Conservation (phyloP, 202 grass and related monocot genomes). For the Zoysia matrella region DNA sequence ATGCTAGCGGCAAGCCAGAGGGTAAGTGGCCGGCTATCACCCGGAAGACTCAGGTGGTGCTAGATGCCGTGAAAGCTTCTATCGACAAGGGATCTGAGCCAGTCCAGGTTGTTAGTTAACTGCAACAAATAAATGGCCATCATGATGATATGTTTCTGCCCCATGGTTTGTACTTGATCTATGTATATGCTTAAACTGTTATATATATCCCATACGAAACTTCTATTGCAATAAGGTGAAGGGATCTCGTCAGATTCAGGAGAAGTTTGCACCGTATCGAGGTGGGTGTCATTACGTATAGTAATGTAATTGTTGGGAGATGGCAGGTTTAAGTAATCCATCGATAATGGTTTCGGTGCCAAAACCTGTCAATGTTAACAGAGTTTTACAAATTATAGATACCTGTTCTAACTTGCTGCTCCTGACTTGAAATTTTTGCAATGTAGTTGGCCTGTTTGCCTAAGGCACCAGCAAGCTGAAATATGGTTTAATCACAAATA, state of each 20-base stretch:
- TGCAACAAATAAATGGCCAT: neutral
- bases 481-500: too few relatives aligned
- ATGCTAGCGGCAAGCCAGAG: slow-evolving; percentile 57
- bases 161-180: neutral
- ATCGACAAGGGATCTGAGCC: slow-evolving; percentile 64
- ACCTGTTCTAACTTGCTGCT: neutral
- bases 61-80: slow-evolving; percentile 80
- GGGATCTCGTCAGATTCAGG: neutral
- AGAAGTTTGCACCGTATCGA: neutral
- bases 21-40: slow-evolving; percentile 72
- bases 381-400: too few relatives aligned
- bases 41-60: slow-evolving; percentile 75
- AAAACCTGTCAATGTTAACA: neutral
- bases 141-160: neutral
- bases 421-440: neutral
- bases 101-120: slow-evolving; percentile 58
- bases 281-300: neutral
- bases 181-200: neutral
- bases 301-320: neutral
- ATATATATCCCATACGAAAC: neutral
- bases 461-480: too few relatives aligned
- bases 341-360: neutral
- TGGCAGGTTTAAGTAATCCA: neutral
- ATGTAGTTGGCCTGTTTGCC: too few relatives aligned
- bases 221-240: slow-evolving; percentile 19